phyloP scores from a whole-genome alignment of 257 asterid species.

The Voacanga thouarsii region DNA sequence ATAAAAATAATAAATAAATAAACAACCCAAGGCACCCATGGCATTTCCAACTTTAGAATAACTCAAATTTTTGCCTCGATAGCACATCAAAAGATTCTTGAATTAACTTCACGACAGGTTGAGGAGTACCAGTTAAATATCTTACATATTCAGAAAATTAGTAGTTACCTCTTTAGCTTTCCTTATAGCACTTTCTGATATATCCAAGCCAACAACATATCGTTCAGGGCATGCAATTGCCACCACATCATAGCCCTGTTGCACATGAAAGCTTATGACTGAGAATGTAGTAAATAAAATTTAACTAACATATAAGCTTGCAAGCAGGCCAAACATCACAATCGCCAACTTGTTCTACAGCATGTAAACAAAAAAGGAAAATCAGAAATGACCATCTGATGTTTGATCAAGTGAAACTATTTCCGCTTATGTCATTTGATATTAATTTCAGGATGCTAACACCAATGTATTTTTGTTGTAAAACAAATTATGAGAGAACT shows the following conservation, averaged over 20 bases:
- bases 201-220: conserved; percentile 66
- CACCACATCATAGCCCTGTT: conserved; percentile 81
- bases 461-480: neutral
- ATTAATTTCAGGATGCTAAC: neutral
- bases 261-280: conserved; percentile 1
- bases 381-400: neutral
- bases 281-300: neutral
- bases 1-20: too few relatives aligned
- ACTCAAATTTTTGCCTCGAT: neutral
- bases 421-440: neutral
- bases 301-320: neutral
- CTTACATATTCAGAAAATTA: conserved; percentile 1
- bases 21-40: too few relatives aligned
- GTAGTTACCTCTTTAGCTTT: conserved; percentile 55
- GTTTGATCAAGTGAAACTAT: neutral
- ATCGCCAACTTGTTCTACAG: neutral
- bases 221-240: conserved; percentile 70
- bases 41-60: neutral
- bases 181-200: conserved; percentile 28
- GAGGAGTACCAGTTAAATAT: neutral
- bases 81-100: neutral
- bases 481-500: neutral
- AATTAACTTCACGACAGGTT: neutral
- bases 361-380: neutral
- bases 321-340: neutral